Evolutionary conservation across 257 asterid species (phyloP), one percentile per base, ranked within the genome.

Genomic region (Solanum chilense): DNA sequence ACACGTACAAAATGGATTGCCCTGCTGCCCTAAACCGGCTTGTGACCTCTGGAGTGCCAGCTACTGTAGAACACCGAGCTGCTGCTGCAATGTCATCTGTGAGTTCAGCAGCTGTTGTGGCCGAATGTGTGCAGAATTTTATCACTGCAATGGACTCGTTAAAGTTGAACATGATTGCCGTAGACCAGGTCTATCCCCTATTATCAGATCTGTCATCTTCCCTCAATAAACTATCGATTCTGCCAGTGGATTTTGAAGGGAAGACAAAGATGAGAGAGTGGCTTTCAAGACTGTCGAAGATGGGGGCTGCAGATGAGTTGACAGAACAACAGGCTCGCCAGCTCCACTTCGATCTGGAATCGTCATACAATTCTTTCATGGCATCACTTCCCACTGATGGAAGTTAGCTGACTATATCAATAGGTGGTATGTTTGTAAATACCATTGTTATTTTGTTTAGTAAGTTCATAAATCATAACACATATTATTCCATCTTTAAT

Each of bases 311-410:
- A 4, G 98, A 95, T 91, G 98, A 96, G 92, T 92, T 96, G 82
- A 96, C 98, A 3, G 98, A 95, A 92, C 98, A 95, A 93, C 99
- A 96, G 89, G 93, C 98, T 29, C 92, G 99, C 16, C 99, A 97
- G 89, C 98, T 97, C 64, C 97, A 92, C 92, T 97, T 96, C 45
- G 99, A 96, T 83, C 91, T 97, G 87, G 99, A 96, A 83, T 92
- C 98, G 0, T 93, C 99, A 13, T 97, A 95, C 94, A 97, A 97
- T 93, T 95, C 97, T 3, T 97, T 97, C 88, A 95, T 97, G 98
- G 99, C 99, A 1, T 97, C 94, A 20, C 86, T 97, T 60, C 98
- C 98, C 21, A 86, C 93, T 78, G 94, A 90, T 77, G 98, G 98
- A 78, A 90, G 92, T 31, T 94, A 92, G 88, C 21, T 89, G 83